phyloP scores from a whole-genome alignment of 75 land plant genomes.

The Pinus albicaulis region DNA sequence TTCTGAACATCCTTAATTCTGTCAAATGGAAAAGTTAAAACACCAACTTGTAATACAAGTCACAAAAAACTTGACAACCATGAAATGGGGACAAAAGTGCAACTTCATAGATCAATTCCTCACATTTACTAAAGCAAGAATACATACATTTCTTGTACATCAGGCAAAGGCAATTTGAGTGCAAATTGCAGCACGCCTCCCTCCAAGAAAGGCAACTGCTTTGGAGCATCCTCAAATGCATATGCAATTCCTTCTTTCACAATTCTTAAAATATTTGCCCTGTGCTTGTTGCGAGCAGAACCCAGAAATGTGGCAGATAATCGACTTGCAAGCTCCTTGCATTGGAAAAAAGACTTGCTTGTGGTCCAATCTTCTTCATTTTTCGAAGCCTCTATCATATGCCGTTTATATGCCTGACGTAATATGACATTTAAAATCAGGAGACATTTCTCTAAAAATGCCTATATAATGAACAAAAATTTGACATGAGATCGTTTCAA shows the following conservation, averaged over 20 bases:
- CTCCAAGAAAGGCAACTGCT: conserved; percentile 78
- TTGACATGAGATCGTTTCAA: background rate
- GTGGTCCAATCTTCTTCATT: conserved; percentile 46
- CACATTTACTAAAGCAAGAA: background rate
- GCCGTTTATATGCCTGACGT: conserved; percentile 60
- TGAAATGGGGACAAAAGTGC: background rate
- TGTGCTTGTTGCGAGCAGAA: conserved; percentile 78
- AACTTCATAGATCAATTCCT: background rate
- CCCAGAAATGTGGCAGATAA: conserved; percentile 79
- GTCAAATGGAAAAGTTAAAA: conserved; percentile 2
- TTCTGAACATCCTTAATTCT: conserved; percentile 58
- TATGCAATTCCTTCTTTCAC: conserved; percentile 72
- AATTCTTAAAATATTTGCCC: conserved; percentile 63
- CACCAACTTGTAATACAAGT: background rate
- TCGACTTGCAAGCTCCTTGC: conserved; percentile 79
- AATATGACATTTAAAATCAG: conserved; percentile 4
- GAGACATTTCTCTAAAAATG: background rate
- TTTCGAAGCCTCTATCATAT: conserved; percentile 26
- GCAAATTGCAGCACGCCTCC: conserved; percentile 78
- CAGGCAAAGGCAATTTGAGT: conserved; percentile 66
- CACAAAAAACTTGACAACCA: background rate
- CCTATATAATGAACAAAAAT: conserved; percentile 6
- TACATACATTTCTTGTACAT: conserved; percentile 76
- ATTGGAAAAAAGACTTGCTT: conserved; percentile 50
- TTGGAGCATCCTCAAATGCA: conserved; percentile 87